Evolutionary conservation across 2,329 filamentous ascomycete genomes (phyloP).

Genomic region (Xylariales sp.): DNA sequence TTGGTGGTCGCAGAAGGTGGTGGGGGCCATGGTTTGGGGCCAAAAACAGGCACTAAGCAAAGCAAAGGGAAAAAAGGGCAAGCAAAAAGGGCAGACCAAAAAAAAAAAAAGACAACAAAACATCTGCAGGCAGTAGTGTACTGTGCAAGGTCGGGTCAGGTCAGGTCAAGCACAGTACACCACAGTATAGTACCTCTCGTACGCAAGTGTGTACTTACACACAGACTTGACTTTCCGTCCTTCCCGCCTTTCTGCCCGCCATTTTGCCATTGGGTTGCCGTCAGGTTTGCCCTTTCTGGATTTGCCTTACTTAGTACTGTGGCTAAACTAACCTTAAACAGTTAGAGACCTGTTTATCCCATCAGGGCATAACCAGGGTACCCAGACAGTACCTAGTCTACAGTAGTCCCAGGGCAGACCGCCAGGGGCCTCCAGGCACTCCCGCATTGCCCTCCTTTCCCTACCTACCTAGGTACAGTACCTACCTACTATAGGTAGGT

Average conservation of each 20-base stretch:
- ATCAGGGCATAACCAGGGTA: no score
- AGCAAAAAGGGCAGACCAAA: no score
- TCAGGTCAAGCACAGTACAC: no score
- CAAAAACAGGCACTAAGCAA: slow-evolving; percentile 14
- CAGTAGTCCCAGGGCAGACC: no score
- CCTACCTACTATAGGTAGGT: no score
- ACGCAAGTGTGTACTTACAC: no score
- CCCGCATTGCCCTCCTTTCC: slow-evolving; percentile 29
- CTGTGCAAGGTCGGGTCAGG: background rate
- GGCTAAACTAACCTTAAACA: slow-evolving; percentile 3
- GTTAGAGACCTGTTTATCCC: slow-evolving; percentile 16
- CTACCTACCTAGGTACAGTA: no score
- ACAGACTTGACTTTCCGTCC: background rate
- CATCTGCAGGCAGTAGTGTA: slow-evolving; percentile 10
- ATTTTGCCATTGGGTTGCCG: no score
- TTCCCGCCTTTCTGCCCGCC: background rate
- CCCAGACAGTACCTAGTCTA: no score
- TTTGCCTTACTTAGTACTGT: background rate
- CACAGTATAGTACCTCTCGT: no score
- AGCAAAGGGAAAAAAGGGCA: background rate
- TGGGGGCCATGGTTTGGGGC: slow-evolving; percentile 24
- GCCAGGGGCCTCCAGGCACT: slow-evolving; percentile 15
- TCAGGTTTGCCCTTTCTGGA: slow-evolving; percentile 15
- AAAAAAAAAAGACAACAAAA: background rate
- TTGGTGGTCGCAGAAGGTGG: background rate